Evolutionary conservation across 768 basidiomycete species (phyloP).

Genomic region (Auriscalpium orientale): DNA sequence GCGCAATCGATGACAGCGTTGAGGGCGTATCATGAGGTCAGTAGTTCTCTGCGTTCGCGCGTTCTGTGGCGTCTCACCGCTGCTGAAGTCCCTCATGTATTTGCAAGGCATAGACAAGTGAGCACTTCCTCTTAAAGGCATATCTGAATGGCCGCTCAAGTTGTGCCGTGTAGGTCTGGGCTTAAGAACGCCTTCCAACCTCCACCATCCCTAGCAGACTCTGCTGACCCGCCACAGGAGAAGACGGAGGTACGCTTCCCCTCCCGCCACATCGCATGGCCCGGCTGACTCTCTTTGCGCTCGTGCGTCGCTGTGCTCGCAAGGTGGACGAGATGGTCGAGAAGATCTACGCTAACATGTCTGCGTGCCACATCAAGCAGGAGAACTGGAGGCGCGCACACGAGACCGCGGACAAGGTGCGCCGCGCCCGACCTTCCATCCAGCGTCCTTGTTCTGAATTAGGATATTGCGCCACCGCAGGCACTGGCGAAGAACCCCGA

Average conservation of each 20-base stretch:
- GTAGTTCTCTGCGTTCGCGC: neutral
- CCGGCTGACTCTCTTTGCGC: neutral
- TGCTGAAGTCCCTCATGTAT: slow-evolving; percentile 52
- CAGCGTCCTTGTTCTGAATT: too few relatives aligned
- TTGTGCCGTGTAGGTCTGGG: slow-evolving; percentile 5
- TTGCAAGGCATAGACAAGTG: slow-evolving; percentile 75
- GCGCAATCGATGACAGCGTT: slow-evolving; percentile 17
- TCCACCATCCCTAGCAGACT: slow-evolving; percentile 4
- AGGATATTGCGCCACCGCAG: slow-evolving; percentile 27
- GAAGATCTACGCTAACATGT: slow-evolving; percentile 82
- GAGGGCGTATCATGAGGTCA: slow-evolving; percentile 57
- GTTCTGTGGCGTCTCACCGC: slow-evolving; percentile 10
- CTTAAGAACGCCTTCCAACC: neutral
- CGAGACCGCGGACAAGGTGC: slow-evolving; percentile 77
- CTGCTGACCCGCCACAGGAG: slow-evolving; percentile 34
- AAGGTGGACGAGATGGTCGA: slow-evolving; percentile 71
- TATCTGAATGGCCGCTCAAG: neutral
- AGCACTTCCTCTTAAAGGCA: too few relatives aligned
- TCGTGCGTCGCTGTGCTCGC: neutral
- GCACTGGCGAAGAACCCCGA: slow-evolving; percentile 66
- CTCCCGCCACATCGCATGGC: neutral
- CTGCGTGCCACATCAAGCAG: slow-evolving; percentile 75
- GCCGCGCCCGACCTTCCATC: neutral
- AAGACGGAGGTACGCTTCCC: slow-evolving; percentile 52
- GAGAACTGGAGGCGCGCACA: slow-evolving; percentile 71